Evolutionary conservation across 331 rosid genomes (phyloP).

Genomic region (Telfairia occidentalis): DNA sequence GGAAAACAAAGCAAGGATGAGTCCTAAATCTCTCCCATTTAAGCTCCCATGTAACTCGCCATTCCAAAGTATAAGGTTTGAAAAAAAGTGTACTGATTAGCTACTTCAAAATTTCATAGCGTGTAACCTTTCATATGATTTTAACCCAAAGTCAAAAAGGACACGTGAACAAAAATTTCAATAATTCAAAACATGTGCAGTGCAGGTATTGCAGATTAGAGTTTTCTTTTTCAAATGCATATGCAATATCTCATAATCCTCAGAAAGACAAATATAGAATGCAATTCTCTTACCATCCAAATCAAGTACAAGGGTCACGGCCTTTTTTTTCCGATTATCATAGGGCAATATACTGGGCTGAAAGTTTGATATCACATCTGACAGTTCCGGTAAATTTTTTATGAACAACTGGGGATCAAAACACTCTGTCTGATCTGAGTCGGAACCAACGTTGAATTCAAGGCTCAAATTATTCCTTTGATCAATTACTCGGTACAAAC

Average conservation of each 20-base stretch:
- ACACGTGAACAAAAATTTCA: background rate
- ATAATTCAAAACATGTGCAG: background rate
- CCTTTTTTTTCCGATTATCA: conserved; percentile 48
- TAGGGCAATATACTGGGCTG: conserved; percentile 39
- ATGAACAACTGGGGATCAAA: conserved; percentile 85
- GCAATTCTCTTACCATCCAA: conserved; percentile 72
- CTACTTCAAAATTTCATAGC: background rate
- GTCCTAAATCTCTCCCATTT: background rate
- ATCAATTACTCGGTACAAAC: conserved; percentile 56
- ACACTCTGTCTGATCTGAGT: conserved; percentile 56
- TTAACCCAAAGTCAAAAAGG: background rate
- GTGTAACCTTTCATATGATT: background rate
- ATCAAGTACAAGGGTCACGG: conserved; percentile 81
- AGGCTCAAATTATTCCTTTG: conserved; percentile 60
- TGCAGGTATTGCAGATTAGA: background rate
- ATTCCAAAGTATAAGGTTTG: background rate
- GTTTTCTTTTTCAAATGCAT: background rate
- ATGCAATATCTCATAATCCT: background rate
- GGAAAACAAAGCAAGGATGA: background rate
- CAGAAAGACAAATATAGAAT: background rate
- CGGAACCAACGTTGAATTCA: conserved; percentile 44
- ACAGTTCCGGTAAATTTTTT: conserved; percentile 71
- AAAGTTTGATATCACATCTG: conserved; percentile 58
- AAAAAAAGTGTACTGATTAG: background rate
- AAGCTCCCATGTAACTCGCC: background rate